Base-by-base conservation (phyloP, 192 early-diverging fungal species). In the Coemansia sp. region DNA sequence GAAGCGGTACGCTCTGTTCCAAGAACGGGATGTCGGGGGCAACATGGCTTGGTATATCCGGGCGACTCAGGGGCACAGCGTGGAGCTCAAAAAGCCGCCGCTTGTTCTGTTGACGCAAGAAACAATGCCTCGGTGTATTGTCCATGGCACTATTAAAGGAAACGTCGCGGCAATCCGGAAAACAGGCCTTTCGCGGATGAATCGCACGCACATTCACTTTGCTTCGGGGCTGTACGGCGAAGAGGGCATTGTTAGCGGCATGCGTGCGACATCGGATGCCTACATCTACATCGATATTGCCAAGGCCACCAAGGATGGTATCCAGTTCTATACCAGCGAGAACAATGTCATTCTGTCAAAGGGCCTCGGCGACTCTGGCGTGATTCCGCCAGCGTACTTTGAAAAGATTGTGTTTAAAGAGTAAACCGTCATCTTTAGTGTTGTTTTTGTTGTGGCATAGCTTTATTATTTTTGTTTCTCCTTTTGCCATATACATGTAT, bases 181-280 rank as follows among this genome's bases (percentile, higher is more conserved):
- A 30, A 17, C 63, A 9, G 92, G 93, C 6, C 74, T 95, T 25
- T 81, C 68, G 5, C 69, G 55, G 26, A 97, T 97, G 93, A 44
- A 35, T 24, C 81, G 94, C 33, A 91, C 88, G 25, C 92, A 97
- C 71, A 93, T 97, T 44, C 94, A 97, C 54, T 88, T 90, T 68
- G 89, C 93, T 1, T 45, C 74, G 4, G 91, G 90, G 0, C 60
- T 80, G 46, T 80, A 65, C 3, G 85, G 83, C 3, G 86, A 87
- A 24, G 33, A 60, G 14, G 78, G 66, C 10, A 90, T 94, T 13
- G 85, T 84, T 44, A 91, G 87, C 43, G 87, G 79, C 30, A 92
- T 97, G 86, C 66, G 93, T 14, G 46, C 28, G 9, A 60, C 67
- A 8, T 81, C 84, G 32, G 62, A 88, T 43, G 72, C 89, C 0